Evolutionary conservation across 2,329 filamentous ascomycete genomes (phyloP).

Genomic region (Rhytidhysteron rufulum): DNA sequence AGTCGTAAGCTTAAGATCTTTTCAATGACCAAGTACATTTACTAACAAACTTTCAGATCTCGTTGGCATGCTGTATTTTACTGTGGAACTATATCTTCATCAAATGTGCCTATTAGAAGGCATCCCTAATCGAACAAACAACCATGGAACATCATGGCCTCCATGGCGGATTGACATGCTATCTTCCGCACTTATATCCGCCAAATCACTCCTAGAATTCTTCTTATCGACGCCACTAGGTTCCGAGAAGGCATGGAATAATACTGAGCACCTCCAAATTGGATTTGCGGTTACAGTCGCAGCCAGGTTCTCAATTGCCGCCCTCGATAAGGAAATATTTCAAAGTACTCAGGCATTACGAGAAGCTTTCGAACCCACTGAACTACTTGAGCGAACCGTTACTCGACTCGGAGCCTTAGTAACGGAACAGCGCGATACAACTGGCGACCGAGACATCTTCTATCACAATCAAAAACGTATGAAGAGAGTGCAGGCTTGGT

Average conservation of each 20-base stretch:
- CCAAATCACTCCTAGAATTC: background rate
- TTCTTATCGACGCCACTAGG: background rate
- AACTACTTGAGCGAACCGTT: background rate
- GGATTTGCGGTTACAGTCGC: background rate
- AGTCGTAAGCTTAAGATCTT: no score
- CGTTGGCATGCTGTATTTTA: background rate
- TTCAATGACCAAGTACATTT: no score
- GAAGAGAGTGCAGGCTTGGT: background rate
- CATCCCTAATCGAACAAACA: background rate
- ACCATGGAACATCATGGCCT: background rate
- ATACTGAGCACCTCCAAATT: background rate
- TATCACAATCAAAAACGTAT: background rate
- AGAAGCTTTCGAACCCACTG: background rate
- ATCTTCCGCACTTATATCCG: background rate
- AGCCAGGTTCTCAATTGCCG: background rate
- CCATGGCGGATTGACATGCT: slow-evolving; percentile 1
- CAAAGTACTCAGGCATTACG: background rate
- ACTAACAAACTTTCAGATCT: no score
- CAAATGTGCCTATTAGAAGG: background rate
- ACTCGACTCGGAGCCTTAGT: background rate
- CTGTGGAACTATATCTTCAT: background rate
- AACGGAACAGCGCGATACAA: background rate
- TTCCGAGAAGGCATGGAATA: background rate
- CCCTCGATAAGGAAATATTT: background rate
- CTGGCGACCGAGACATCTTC: background rate